Conservation (phyloP, 805 yeast genomes). For the Candida adriatica region DNA sequence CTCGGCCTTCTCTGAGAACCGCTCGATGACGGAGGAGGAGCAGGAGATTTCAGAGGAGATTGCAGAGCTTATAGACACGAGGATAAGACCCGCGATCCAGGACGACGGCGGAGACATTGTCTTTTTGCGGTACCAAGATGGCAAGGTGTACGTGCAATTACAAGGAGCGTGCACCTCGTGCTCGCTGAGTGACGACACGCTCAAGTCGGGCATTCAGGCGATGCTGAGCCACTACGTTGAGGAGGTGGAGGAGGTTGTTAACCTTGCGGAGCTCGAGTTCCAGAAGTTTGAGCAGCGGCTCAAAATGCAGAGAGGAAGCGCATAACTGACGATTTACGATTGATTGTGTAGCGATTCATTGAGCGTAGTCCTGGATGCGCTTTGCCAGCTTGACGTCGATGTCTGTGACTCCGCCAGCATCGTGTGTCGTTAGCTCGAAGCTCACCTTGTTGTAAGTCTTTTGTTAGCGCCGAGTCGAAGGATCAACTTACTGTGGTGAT, state of each 20-base stretch:
- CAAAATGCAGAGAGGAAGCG: conserved; percentile 15
- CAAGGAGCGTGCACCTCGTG: conserved; percentile 97
- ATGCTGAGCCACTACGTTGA: conserved; percentile 97
- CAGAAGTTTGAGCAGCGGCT: conserved; percentile 23
- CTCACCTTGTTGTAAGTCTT: conserved; percentile 49
- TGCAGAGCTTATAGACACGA: conserved; percentile 85
- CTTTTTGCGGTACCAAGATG: conserved; percentile 77
- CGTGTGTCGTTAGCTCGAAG: conserved; percentile 59
- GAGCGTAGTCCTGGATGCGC: conserved; percentile 32
- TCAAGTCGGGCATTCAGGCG: conserved; percentile 93
- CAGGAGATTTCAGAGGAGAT: conserved; percentile 82
- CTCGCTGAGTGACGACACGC: conserved; percentile 82
- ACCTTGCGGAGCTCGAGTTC: conserved; percentile 24
- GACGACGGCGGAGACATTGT: conserved; percentile 98
- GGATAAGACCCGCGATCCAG: conserved; percentile 95
- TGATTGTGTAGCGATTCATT: background rate
- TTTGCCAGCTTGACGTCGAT: conserved; percentile 54
- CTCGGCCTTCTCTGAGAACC: conserved; percentile 2
- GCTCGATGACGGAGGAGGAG: conserved; percentile 46
- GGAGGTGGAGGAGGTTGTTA: conserved; percentile 76
- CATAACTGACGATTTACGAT: background rate
- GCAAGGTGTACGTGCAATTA: conserved; percentile 79
- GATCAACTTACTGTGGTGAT: conserved; percentile 34
- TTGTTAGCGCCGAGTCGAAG: conserved; percentile 1
- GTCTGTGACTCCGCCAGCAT: conserved; percentile 44